Evolutionary conservation across 108 stramenopile genomes (phyloP).

Genomic region (Bacterosira constricta): DNA sequence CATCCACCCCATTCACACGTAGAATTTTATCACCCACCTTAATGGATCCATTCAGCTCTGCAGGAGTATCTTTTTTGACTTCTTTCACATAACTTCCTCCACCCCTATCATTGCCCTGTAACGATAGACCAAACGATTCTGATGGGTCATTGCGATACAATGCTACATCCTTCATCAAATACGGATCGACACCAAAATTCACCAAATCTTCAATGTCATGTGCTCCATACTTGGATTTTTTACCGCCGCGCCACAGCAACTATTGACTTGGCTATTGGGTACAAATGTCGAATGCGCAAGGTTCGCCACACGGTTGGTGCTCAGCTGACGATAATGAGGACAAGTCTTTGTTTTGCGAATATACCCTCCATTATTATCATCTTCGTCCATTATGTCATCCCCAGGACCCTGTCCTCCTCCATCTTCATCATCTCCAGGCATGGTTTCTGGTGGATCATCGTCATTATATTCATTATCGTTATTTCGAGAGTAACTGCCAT

Average conservation of each 20-base stretch:
- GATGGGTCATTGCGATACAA: slow-evolving; percentile 53
- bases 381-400: slow-evolving; percentile 7
- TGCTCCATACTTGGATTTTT: slow-evolving; percentile 63
- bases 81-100: slow-evolving; percentile 32
- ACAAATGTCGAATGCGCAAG: slow-evolving; percentile 48
- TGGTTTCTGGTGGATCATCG: slow-evolving; percentile 54
- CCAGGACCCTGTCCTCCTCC: slow-evolving; percentile 17
- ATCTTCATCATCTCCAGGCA: slow-evolving; percentile 27
- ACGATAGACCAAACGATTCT: slow-evolving; percentile 53
- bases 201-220: slow-evolving; percentile 86
- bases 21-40: slow-evolving; percentile 54
- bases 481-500: background rate
- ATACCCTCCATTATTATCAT: slow-evolving; percentile 21
- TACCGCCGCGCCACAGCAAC: slow-evolving; percentile 69
- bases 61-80: slow-evolving; percentile 29
- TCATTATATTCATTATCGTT: slow-evolving; percentile 49
- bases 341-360: slow-evolving; percentile 46
- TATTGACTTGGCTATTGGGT: slow-evolving; percentile 41
- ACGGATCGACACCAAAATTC: slow-evolving; percentile 65
- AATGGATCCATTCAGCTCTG: slow-evolving; percentile 46
- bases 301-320: slow-evolving; percentile 44
- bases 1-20: slow-evolving; percentile 57
- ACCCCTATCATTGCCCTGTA: slow-evolving; percentile 16
- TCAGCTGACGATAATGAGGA: slow-evolving; percentile 75
- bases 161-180: slow-evolving; percentile 53